A percentile compares a stretch with the other conserved stretches of the same genome.
phyloP scores from a whole-genome alignment of 2,329 filamentous ascomycete species.

The Fusarium papillatum region DNA sequence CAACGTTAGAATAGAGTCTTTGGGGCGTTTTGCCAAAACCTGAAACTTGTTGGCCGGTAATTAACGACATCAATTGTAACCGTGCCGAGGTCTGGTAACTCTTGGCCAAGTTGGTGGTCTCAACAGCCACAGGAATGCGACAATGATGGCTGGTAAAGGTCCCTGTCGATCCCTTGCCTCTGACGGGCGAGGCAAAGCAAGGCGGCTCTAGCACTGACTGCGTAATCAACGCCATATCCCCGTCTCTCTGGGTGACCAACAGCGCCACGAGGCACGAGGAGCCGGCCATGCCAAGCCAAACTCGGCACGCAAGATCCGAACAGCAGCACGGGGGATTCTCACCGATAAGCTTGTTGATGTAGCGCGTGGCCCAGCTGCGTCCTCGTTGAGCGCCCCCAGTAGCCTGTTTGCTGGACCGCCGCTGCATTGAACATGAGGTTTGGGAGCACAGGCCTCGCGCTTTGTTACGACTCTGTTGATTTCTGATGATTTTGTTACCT shows the following conservation, averaged over 20 bases:
- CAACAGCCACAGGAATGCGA: not conserved
- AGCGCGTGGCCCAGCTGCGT: not conserved
- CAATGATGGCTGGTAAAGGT: not conserved
- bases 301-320: constrained; percentile 30
- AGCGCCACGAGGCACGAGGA: not conserved
- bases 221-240: constrained; percentile 3
- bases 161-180: constrained; percentile 12
- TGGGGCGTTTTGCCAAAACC: not conserved
- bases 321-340: constrained; percentile 6
- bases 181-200: not conserved
- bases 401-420: constrained; percentile 32
- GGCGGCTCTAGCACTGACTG: constrained; percentile 2
- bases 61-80: not conserved
- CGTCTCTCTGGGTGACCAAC: not conserved
- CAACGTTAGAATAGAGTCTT: not conserved
- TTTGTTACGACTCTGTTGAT: not conserved
- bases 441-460: not conserved
- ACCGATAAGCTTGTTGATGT: constrained; percentile 35
- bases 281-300: constrained; percentile 25
- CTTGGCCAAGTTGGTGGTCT: not conserved
- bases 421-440: not conserved
- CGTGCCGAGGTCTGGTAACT: not conserved
- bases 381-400: constrained; percentile 21
- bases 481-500: not conserved
- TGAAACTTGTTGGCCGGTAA: not conserved